phyloP scores from a whole-genome alignment of 2,329 filamentous ascomycete genomes.

The Sclerotinia minor region DNA sequence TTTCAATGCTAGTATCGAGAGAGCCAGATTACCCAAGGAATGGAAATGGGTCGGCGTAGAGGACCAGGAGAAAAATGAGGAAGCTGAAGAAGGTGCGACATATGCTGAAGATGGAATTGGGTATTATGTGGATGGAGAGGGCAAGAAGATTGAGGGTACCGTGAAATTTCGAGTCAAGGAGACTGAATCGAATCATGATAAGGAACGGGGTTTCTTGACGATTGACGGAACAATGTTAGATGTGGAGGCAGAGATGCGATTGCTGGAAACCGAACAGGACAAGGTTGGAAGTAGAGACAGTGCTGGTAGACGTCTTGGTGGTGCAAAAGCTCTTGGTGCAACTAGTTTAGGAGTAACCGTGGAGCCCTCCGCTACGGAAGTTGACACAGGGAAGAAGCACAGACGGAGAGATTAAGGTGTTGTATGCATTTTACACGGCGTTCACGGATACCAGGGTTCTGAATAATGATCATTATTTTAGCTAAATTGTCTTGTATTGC shows the following conservation, averaged over 20 bases:
- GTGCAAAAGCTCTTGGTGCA: constrained; percentile 38
- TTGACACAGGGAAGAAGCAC: constrained; percentile 21
- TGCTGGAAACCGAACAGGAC: constrained; percentile 56
- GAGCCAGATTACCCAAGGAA: constrained; percentile 68
- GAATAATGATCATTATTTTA: constrained; percentile 20
- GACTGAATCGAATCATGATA: constrained; percentile 76
- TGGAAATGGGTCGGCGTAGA: constrained; percentile 75
- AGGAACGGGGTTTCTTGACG: constrained; percentile 76
- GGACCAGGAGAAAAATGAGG: constrained; percentile 41
- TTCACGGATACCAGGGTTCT: constrained; percentile 25
- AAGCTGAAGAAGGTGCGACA: constrained; percentile 42
- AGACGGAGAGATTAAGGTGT: constrained; percentile 20
- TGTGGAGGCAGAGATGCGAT: constrained; percentile 62
- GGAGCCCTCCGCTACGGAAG: constrained; percentile 32
- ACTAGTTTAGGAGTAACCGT: constrained; percentile 38
- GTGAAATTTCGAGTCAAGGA: constrained; percentile 79
- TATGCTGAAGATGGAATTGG: constrained; percentile 60
- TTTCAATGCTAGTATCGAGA: constrained; percentile 87
- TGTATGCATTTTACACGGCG: constrained; percentile 2
- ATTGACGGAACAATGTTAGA: constrained; percentile 85
- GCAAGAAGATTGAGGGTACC: constrained; percentile 67
- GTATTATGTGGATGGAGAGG: constrained; percentile 73
- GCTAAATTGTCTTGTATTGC: neutral
- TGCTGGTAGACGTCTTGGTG: constrained; percentile 45
- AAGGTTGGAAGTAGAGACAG: constrained; percentile 43